Evolutionary conservation across 2,329 filamentous ascomycete genomes (phyloP).

Genomic region (Truncatella angustata): DNA sequence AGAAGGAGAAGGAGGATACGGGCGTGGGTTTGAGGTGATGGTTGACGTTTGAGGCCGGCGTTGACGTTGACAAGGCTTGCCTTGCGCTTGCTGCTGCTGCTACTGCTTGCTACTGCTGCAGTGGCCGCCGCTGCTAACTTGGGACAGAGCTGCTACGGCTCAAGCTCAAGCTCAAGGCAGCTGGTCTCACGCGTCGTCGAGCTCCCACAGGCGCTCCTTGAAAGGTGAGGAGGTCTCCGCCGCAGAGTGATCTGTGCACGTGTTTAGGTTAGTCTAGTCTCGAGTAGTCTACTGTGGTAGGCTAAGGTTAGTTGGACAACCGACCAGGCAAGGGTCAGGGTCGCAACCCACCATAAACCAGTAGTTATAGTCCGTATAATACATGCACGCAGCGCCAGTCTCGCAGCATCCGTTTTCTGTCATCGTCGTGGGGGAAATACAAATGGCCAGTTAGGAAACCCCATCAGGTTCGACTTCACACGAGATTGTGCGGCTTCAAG

Average conservation of each 20-base stretch:
- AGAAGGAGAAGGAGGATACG: slow-evolving; percentile 1
- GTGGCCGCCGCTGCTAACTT: background rate
- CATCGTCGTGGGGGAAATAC: too few species aligned
- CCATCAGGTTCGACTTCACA: too few species aligned
- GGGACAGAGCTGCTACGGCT: background rate
- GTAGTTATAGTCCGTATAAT: too few species aligned
- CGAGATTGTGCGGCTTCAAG: too few species aligned
- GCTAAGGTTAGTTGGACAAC: too few species aligned
- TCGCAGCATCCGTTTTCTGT: too few species aligned
- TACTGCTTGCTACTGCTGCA: slow-evolving; percentile 5
- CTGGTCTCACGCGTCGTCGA: slow-evolving; percentile 10
- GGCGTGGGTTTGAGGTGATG: background rate
- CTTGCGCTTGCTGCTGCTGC: slow-evolving; percentile 7
- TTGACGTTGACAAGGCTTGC: slow-evolving; percentile 11
- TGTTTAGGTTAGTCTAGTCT: background rate
- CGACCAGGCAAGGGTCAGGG: too few species aligned
- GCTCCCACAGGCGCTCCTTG: too few species aligned
- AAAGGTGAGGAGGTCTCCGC: background rate
- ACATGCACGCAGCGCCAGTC: too few species aligned
- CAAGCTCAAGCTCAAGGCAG: slow-evolving; percentile 8
- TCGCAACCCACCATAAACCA: too few species aligned
- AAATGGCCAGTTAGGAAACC: too few species aligned
- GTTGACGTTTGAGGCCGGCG: background rate
- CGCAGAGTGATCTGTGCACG: background rate
- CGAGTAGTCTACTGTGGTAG: too few species aligned